Evolutionary conservation across 495 filamentous ascomycete genomes (phyloP), one percentile per base, ranked within the genome.

Genomic region (Lichenothelia convexa): DNA sequence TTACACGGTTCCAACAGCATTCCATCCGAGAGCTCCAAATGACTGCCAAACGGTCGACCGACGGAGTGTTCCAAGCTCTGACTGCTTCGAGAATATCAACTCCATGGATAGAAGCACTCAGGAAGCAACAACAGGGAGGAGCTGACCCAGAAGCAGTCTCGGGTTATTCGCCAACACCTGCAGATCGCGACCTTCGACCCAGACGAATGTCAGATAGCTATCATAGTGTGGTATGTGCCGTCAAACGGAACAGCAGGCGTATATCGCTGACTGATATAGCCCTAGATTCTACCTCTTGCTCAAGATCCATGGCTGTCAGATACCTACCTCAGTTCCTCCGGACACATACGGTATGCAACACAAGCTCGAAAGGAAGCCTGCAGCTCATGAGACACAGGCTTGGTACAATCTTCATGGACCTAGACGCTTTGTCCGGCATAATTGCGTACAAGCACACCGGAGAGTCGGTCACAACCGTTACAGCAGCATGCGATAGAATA

Each of bases 381-480:
- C 13, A 16, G 12, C 15, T 37, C 8, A 6, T 18, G 11, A 29
- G 7, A 7, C n/a, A 1, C 35, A 68, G 70, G 39, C 59, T 85
- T 4, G 80, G 80, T 0, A 72, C 77, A 0, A 53, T 85, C 12
- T 65, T 87, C 40, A 84, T 85, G 73, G 80, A 87, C 39, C 64
- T 91, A 5, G 82, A 87, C 57, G 82, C 82, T 1, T 49, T 87
- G 6, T 76, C 81, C 1, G 82, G 82, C 13, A 64, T 87, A 12
- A 67, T 91, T 37, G 78, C 78, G 17, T 83, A 85, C 49, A 79
- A 80, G 33, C 82, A 87, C 48, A 85, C 82, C 0, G 82, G 82
- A 3, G 75, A 78, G 18, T 58, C 57, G 2, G 78, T 82, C 2
- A 79, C 75, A 2, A 84, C 73, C 4, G 82, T 91, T 20, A 91